phyloP scores from a whole-genome alignment of 2,329 filamentous ascomycete species.

The Monosporascus sp. region DNA sequence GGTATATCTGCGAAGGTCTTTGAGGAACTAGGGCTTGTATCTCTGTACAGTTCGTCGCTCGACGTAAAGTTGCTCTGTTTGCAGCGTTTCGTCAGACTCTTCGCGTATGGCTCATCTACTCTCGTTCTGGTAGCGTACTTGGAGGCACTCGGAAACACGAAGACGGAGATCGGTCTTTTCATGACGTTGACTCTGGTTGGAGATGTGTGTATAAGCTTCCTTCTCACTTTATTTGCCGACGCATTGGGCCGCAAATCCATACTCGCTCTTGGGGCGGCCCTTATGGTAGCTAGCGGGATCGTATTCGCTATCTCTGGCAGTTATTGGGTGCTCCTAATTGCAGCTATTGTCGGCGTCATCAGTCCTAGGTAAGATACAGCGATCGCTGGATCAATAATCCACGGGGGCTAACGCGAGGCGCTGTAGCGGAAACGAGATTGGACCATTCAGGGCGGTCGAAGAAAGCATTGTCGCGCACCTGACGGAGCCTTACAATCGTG shows the following conservation, averaged over 20 bases:
- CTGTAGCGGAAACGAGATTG: slow-evolving; percentile 57
- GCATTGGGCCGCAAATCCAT: slow-evolving; percentile 47
- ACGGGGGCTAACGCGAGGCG: neutral
- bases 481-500: slow-evolving; percentile 37
- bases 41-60: slow-evolving; percentile 33
- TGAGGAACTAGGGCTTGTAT: slow-evolving; percentile 40
- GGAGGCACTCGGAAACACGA: slow-evolving; percentile 41
- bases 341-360: slow-evolving; percentile 57
- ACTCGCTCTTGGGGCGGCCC: slow-evolving; percentile 46
- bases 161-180: slow-evolving; percentile 53
- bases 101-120: slow-evolving; percentile 56
- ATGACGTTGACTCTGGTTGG: slow-evolving; percentile 61
- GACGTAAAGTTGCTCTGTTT: slow-evolving; percentile 54
- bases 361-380: slow-evolving; percentile 40
- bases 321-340: slow-evolving; percentile 54
- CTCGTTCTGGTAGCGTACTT: slow-evolving; percentile 55
- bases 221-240: slow-evolving; percentile 56
- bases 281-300: slow-evolving; percentile 52
- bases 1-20: slow-evolving; percentile 8
- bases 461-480: slow-evolving; percentile 56
- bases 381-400: neutral
- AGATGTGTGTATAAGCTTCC: slow-evolving; percentile 53
- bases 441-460: slow-evolving; percentile 57
- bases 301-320: slow-evolving; percentile 47
- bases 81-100: slow-evolving; percentile 56